These are phyloP conservation scores for Penicillium soppii DNA, from an alignment of 495 filamentous ascomycete genomes.

Conservation along the genomic window DNA sequence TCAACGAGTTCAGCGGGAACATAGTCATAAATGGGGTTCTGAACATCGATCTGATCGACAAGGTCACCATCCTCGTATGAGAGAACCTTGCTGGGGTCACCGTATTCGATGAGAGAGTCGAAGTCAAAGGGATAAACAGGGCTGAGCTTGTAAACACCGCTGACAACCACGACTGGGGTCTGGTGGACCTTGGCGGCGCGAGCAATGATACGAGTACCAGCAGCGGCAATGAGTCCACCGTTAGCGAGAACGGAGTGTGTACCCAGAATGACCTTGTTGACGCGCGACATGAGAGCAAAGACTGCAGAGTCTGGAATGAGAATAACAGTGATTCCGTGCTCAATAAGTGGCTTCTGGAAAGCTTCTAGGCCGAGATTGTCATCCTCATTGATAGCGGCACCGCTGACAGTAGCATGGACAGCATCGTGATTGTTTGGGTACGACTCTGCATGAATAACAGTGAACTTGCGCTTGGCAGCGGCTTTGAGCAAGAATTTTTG, in stretches of 20 bases:
- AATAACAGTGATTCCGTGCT: constrained; percentile 75
- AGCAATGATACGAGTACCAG: constrained; percentile 75
- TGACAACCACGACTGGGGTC: constrained; percentile 80
- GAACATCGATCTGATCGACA: constrained; percentile 72
- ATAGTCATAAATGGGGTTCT: constrained; percentile 81
- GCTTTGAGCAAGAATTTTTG: constrained; percentile 85
- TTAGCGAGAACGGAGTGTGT: constrained; percentile 85
- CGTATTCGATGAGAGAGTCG: constrained; percentile 75
- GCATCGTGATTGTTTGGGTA: constrained; percentile 66
- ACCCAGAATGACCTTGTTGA: constrained; percentile 90
- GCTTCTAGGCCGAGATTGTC: constrained; percentile 51
- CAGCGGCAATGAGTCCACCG: constrained; percentile 77
- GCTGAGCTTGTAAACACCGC: constrained; percentile 86
- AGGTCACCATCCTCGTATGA: constrained; percentile 71
- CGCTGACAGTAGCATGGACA: constrained; percentile 59
- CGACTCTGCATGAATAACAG: constrained; percentile 74
- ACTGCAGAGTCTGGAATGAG: constrained; percentile 79
- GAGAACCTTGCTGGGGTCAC: constrained; percentile 71
- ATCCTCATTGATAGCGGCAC: constrained; percentile 41
- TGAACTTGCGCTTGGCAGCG: constrained; percentile 82
- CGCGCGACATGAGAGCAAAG: constrained; percentile 87
- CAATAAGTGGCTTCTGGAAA: constrained; percentile 73
- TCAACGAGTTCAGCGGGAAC: constrained; percentile 79
- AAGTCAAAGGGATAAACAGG: constrained; percentile 82
- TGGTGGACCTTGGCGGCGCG: constrained; percentile 76